Evolutionary conservation across 2,329 filamentous ascomycete species (phyloP).

Genomic region (Xenosphaeropsis pyriputrescens): DNA sequence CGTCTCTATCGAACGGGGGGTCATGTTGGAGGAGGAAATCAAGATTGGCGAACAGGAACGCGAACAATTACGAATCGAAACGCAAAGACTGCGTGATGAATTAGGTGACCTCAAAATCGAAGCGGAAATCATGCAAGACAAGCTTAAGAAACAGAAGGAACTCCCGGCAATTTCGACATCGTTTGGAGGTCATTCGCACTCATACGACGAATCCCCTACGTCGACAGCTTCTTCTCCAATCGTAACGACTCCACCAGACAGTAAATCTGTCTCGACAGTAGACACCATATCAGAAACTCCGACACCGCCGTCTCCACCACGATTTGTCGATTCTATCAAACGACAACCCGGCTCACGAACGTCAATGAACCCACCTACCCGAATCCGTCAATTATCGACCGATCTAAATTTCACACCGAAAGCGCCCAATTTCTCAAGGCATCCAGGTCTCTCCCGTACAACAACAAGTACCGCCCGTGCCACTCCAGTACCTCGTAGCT

Average conservation of each 20-base stretch:
- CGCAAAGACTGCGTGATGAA: constrained; percentile 80
- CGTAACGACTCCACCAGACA: constrained; percentile 67
- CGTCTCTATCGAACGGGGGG: constrained; percentile 76
- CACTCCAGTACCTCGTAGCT: constrained; percentile 14
- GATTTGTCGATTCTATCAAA: constrained; percentile 62
- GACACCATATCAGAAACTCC: constrained; percentile 48
- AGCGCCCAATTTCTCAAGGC: constrained; percentile 16
- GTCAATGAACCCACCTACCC: constrained; percentile 21
- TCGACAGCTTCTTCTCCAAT: constrained; percentile 89
- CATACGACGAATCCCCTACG: constrained; percentile 62
- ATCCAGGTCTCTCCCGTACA: not conserved
- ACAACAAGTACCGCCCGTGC: constrained; percentile 18
- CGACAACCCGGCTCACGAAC: constrained; percentile 11
- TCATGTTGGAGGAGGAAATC: constrained; percentile 92
- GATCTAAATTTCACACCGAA: constrained; percentile 40
- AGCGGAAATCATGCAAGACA: constrained; percentile 85
- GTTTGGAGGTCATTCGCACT: constrained; percentile 33
- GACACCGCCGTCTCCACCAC: constrained; percentile 84
- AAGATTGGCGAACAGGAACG: constrained; percentile 84
- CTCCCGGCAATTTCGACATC: constrained; percentile 34
- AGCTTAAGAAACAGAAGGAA: constrained; percentile 62
- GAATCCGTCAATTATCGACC: constrained; percentile 37
- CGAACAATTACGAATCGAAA: constrained; percentile 76
- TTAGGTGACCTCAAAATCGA: constrained; percentile 89
- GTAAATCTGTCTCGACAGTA: constrained; percentile 46